A percentile compares a stretch with the other conserved stretches of the same genome.
These are phyloP conservation scores for Tylopilus plumbeoviolaceoides DNA, from an alignment of 768 basidiomycete genomes.

Conservation along the genomic window DNA sequence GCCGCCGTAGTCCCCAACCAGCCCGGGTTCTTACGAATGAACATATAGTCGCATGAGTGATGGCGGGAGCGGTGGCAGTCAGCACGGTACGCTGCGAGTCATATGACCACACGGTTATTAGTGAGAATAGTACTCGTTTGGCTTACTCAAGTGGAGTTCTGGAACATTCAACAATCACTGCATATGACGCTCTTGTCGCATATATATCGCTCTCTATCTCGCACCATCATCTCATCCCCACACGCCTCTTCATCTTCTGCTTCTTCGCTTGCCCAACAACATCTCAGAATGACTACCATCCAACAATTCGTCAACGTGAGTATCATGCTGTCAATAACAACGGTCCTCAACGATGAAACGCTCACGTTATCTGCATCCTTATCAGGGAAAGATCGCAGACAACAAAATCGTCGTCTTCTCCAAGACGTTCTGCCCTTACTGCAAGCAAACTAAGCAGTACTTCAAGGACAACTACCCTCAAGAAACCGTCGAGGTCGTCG, in stretches of 20 bases:
- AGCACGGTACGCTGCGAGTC: neutral
- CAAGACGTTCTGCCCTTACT: constrained; percentile 55
- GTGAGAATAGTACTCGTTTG: neutral
- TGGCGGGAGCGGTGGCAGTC: no score
- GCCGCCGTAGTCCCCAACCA: no score
- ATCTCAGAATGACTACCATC: constrained; percentile 21
- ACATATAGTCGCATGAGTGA: no score
- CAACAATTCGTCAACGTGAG: constrained; percentile 41
- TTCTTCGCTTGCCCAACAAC: constrained; percentile 16
- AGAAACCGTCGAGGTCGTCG: constrained; percentile 38
- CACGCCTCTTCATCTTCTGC: neutral
- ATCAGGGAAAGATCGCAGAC: constrained; percentile 42
- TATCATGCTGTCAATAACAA: neutral
- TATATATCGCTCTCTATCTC: constrained; percentile 22
- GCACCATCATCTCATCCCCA: constrained; percentile 3
- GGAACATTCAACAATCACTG: neutral
- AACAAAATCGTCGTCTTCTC: constrained; percentile 59
- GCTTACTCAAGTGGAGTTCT: neutral
- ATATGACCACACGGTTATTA: neutral
- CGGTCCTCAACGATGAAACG: neutral
- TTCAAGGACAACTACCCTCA: constrained; percentile 39
- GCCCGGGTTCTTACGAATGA: no score
- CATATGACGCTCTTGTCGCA: constrained; percentile 10
- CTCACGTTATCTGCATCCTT: neutral
- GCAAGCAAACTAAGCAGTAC: constrained; percentile 45